Conservation (phyloP, 495 filamentous ascomycete genomes). For the Aspergillus indologenus region DNA sequence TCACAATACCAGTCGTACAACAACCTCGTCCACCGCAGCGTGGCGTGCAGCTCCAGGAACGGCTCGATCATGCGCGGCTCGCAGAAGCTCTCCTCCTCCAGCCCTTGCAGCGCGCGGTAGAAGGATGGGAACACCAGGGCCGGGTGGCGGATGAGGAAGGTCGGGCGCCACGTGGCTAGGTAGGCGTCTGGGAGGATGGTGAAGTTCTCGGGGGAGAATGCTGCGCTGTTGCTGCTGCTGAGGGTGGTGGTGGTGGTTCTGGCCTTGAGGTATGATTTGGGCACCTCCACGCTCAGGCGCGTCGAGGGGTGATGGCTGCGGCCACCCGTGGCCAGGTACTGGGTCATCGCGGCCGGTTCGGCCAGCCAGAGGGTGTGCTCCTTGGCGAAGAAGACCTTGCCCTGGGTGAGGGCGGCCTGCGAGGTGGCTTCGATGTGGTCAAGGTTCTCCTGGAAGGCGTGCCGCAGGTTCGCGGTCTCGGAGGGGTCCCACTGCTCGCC, state of each 20-base stretch:
- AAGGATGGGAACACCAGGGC: conserved; percentile 32
- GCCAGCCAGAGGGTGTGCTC: conserved; percentile 28
- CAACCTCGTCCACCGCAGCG: conserved; percentile 23
- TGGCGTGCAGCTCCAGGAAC: conserved; percentile 14
- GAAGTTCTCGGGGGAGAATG: conserved; percentile 26
- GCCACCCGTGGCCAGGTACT: neutral
- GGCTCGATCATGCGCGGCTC: neutral
- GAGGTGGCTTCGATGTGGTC: conserved; percentile 23
- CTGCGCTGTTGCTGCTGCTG: too few relatives aligned
- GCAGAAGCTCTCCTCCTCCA: conserved; percentile 14
- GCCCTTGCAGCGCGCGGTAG: conserved; percentile 20
- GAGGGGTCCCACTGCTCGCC: conserved; percentile 19
- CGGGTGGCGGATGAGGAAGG: conserved; percentile 40
- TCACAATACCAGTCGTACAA: conserved; percentile 31
- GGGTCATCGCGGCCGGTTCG: conserved; percentile 4
- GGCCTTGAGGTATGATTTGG: neutral
- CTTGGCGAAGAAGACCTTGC: conserved; percentile 33
- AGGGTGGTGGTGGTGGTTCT: too few relatives aligned
- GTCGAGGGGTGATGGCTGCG: neutral
- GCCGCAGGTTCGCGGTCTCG: conserved; percentile 13
- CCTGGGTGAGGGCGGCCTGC: conserved; percentile 15
- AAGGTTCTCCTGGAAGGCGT: conserved; percentile 18
- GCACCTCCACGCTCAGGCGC: neutral
- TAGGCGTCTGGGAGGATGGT: conserved; percentile 33
- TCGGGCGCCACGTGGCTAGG: conserved; percentile 26